These are phyloP conservation scores for Terfezia boudieri DNA, from an alignment of 495 filamentous ascomycete genomes.

Conservation along the genomic window DNA sequence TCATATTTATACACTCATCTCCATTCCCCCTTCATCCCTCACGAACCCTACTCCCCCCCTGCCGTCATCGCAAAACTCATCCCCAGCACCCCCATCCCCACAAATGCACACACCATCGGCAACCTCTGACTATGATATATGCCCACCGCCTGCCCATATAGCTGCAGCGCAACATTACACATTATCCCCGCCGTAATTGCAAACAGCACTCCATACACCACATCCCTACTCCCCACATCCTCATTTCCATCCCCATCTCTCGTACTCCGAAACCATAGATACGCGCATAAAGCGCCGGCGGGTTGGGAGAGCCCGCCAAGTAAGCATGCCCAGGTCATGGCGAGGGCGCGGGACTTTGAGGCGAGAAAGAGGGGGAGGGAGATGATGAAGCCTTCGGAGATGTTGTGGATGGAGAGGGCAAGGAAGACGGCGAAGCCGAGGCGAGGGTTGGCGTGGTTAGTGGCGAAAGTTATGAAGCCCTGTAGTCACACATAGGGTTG, in stretches of 20 bases:
- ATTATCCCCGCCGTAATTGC: slow-evolving; percentile 82
- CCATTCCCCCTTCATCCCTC: not conserved
- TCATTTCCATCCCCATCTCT: slow-evolving; percentile 25
- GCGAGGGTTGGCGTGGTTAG: slow-evolving; percentile 77
- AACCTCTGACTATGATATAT: slow-evolving; percentile 58
- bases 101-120: slow-evolving; percentile 65
- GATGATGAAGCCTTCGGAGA: slow-evolving; percentile 89
- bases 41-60: not conserved
- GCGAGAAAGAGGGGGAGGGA: slow-evolving; percentile 80
- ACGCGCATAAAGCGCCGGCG: slow-evolving; percentile 61
- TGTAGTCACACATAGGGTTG: not conserved
- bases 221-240: slow-evolving; percentile 27
- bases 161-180: slow-evolving; percentile 70
- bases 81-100: slow-evolving; percentile 77
- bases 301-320: slow-evolving; percentile 77
- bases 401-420: slow-evolving; percentile 92
- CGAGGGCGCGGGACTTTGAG: slow-evolving; percentile 45
- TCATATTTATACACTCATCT: not conserved
- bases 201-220: slow-evolving; percentile 74
- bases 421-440: slow-evolving; percentile 84
- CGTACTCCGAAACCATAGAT: slow-evolving; percentile 40
- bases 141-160: slow-evolving; percentile 67
- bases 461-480: slow-evolving; percentile 95
- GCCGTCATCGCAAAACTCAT: slow-evolving; percentile 67
- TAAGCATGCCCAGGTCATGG: slow-evolving; percentile 63